A percentile compares a stretch with the other conserved stretches of the same genome.
Evolutionary conservation across 148 eudicot species (phyloP).

Genomic region (Agrostemma githago): DNA sequence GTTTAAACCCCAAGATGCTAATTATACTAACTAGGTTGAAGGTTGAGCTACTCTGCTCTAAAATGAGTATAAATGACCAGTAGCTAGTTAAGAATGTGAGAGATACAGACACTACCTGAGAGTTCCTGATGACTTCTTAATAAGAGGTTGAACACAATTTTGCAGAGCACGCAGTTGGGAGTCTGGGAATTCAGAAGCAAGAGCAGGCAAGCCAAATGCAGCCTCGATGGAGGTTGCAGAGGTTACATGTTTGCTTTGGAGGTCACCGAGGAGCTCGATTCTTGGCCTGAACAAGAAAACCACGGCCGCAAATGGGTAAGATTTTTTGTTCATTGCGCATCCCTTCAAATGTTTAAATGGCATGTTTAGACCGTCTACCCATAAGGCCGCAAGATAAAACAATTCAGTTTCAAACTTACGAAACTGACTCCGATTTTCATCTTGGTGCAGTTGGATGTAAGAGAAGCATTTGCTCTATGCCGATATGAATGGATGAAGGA

Average conservation of each 20-base stretch:
- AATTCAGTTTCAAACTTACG: neutral
- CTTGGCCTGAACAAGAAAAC: slow-evolving; percentile 54
- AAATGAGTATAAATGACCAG: too few relatives aligned
- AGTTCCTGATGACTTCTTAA: neutral
- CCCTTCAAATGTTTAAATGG: too few relatives aligned
- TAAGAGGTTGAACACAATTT: neutral
- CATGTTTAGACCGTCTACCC: too few relatives aligned
- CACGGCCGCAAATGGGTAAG: slow-evolving; percentile 46
- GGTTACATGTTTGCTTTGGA: slow-evolving; percentile 52
- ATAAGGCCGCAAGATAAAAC: neutral
- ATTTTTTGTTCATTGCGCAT: neutral
- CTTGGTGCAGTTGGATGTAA: slow-evolving; percentile 28
- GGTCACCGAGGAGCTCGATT: slow-evolving; percentile 49
- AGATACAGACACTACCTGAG: neutral
- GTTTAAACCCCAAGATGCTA: too few relatives aligned
- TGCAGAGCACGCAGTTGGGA: slow-evolving; percentile 35
- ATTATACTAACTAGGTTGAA: too few relatives aligned
- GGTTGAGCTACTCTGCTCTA: too few relatives aligned
- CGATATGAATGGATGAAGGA: slow-evolving; percentile 51
- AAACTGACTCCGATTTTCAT: neutral
- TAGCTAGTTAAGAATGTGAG: too few relatives aligned
- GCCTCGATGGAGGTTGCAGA: slow-evolving; percentile 43
- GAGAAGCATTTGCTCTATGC: slow-evolving; percentile 38
- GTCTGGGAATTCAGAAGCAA: slow-evolving; percentile 55
- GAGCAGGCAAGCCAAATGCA: slow-evolving; percentile 36